Base-by-base conservation (phyloP, 2,329 filamentous ascomycete species). In the Sporothrix phasma region DNA sequence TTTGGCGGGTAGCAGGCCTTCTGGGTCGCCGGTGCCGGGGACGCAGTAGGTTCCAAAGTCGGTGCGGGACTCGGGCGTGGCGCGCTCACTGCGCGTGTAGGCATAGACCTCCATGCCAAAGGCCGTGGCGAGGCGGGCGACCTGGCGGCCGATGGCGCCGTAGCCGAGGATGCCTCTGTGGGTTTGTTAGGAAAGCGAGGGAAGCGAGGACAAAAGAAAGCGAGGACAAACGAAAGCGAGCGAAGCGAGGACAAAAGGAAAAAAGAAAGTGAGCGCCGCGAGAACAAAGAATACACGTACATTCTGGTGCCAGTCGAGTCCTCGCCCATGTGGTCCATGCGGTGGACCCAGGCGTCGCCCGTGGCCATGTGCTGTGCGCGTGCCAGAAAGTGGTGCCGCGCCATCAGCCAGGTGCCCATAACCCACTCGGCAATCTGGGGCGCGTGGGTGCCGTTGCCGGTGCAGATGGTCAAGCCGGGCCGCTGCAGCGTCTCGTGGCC, bases 101-200 rank as follows among this genome's bases (percentile, higher is more conserved):
- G 87, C 88, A 67, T 88, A 77, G 1, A 90, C 83, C 37, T 84
- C 78, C 81, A 88, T 86, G 11, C 87, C 87, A 69, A 88, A 73
- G 3, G 84, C 81, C 7, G 77, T 78, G 6, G 81, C 80, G 6
- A 87, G 78, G 5, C 75, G 73, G 2, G 77, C 78, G n/a, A 74
- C 70, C 58, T 79, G 76, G 4, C 78, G 71, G 2, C 77, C 77
- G 62, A 80, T 79, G 47, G 75, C 75, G 15, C 78, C 77, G 68
- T 79, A 80, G 17, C 77, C 77, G 3, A 79, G 72, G 54, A 79
- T 74, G 24, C 75, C 74, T 1, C 74, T 75, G 61, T 8, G 39
- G n/a, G 24, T 2, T n/a, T n/a, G 19, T 37, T 37, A 22, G 46
- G 4, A 3, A 7, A 49, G 24, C 22, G 46, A 49, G 10, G 1